Evolutionary conservation across 345 rosid genomes (phyloP).

Genomic region (Rhodamnia argentea): DNA sequence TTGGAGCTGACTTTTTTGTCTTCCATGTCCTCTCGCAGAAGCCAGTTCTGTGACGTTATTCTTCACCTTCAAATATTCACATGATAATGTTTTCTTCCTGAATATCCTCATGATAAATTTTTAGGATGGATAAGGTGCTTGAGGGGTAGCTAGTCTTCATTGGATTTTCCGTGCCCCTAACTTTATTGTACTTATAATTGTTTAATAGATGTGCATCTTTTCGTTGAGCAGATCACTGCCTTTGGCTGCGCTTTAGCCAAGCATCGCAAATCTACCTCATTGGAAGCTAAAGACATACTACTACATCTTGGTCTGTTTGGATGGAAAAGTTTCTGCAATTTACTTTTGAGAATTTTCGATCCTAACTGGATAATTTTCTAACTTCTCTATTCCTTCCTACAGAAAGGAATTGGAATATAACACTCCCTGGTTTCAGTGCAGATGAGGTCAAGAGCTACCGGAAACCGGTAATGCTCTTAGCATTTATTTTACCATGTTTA

Average conservation of each 20-base stretch:
- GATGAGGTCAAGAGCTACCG: slow-evolving; percentile 86
- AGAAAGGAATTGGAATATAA: slow-evolving; percentile 92
- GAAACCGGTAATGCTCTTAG: slow-evolving; percentile 49
- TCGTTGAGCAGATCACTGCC: slow-evolving; percentile 57
- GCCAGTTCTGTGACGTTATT: not conserved
- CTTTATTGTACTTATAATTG: not conserved
- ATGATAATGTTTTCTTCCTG: not conserved
- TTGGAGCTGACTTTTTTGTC: not conserved
- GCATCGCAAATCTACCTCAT: slow-evolving; percentile 82
- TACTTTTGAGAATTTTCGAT: not conserved
- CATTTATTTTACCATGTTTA: not conserved
- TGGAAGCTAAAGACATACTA: slow-evolving; percentile 96
- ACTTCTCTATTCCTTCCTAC: slow-evolving; percentile 13
- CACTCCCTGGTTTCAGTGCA: slow-evolving; percentile 79
- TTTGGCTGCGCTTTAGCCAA: slow-evolving; percentile 97
- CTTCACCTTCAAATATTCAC: not conserved
- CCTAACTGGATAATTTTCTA: not conserved
- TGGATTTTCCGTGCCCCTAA: not conserved
- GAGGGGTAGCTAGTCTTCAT: not conserved
- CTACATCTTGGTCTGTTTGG: slow-evolving; percentile 79
- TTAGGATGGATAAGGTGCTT: not conserved
- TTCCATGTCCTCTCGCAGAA: not conserved
- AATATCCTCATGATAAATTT: not conserved
- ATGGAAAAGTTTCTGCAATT: not conserved
- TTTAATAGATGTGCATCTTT: not conserved